Base-by-base conservation (phyloP, 2,329 filamentous ascomycete species). In the Epichloe elymi region DNA sequence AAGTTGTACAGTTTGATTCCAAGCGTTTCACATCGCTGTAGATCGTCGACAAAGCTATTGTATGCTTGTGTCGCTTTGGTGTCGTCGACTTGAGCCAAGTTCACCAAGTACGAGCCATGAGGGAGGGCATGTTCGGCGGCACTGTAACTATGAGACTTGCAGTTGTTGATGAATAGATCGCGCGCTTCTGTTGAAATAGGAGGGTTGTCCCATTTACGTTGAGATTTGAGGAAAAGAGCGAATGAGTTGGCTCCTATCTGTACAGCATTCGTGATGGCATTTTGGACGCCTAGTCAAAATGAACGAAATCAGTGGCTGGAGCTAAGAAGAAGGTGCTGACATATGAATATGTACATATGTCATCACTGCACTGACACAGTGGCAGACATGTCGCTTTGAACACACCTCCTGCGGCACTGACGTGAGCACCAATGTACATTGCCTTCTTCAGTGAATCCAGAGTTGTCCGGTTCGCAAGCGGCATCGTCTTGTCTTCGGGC, bases 1-100 rank as follows among this genome's bases (percentile, higher is more conserved):
- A 98, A 97, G 68, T 98, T 98, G 73, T 97, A 98, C n/a, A 96
- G 76, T 55, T 71, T 75, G 61, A 98, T 95, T 1, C 89, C 88
- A 0, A 98, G 79, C 44, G 77, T 75, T 62, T 95, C 86, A 66
- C 93, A 97, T 10, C 93, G 82, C 48, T 79, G 72, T 1, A 98
- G 74, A 65, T 98, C 93, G 60, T 98, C 90, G 15, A 95, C 63
- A 66, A 98, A 98, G 52, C 82, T 80, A 39, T 73, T 76, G 63
- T 95, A 96, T 1, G 90, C 90, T 70, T 97, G 89, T 48, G 81
- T 76, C 2, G 89, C 87, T 65, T 95, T 94, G 39, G 75, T 76
- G 26, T 78, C 66, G 61, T 97, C 90, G 4, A 82, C 76, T 62
- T 95, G 88, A 0, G 93, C 93, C 5, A 98, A 80, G 63, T 98